Evolutionary conservation across 1,284 basidiomycete species (phyloP), one percentile per base, ranked within the genome.

Genomic region (Takashimella tepidaria): DNA sequence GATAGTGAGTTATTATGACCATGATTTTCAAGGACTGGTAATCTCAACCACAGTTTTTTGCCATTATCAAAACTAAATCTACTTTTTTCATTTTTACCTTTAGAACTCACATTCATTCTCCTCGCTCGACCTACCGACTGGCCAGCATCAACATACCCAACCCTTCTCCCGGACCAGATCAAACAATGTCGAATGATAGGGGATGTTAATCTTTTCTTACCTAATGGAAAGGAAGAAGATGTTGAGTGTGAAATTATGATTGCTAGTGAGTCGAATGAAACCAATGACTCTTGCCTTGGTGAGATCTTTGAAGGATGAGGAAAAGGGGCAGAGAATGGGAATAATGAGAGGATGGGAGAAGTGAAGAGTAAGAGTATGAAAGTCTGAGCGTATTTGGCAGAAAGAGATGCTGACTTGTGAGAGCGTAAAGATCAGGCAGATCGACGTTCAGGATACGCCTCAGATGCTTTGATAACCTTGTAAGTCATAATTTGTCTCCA

Each of bases 101-200:
- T 61, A 88, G 86, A 97, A 73, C 76, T 97, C 21, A 97, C 93
- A 0, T 95, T 96, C 72, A 95, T 97, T 74, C 77, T 96, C 47
- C 83, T 92, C 27, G 82, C 81, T 4, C 77, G 80, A 21, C 69
- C 66, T 1, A 45, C 56, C 43, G 23, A 53, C 48, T 43, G 50
- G 13, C 40, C 50, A 1, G 24, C 50, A 0, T 45, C 52, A 8
- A 45, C 70, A 37, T 26, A 51, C 10, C 27, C 44, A 44, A 40
- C 59, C 19, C 46, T 69, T 23, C 8, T 59, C 0, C 47, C 60
- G 2, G 70, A 76, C 11, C 71, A 76, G 16, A 13, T 58, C 5
- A 12, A 25, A 2, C 19, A 8, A 1, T 59, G 57, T 43, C 37
- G 13, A 11, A 61, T 58, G 59, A 41, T 61, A 23, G 59, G 59